These are phyloP conservation scores for Claviceps sp. DNA, from an alignment of 2,329 filamentous ascomycete species.

Conservation along the genomic window DNA sequence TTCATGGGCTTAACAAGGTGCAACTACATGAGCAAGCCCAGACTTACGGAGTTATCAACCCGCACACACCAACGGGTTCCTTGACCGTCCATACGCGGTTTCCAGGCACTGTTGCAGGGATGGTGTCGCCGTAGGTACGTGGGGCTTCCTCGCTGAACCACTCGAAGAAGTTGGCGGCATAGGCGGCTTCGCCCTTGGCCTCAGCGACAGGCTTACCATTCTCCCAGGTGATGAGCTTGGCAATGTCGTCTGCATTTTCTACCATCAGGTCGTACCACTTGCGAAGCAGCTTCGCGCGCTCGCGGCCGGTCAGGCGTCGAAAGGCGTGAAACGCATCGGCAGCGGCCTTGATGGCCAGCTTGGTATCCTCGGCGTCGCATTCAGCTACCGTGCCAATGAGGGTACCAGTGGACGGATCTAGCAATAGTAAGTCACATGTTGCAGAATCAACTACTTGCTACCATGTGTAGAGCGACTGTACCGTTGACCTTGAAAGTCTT, in stretches of 20 bases:
- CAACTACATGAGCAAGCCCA: too few species aligned
- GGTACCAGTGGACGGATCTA: conserved; percentile 69
- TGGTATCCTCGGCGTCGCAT: conserved; percentile 64
- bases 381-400: conserved; percentile 77
- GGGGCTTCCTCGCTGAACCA: conserved; percentile 76
- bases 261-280: conserved; percentile 73
- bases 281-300: conserved; percentile 60
- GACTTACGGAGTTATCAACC: conserved; percentile 57
- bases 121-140: conserved; percentile 59
- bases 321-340: conserved; percentile 60
- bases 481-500: conserved; percentile 82
- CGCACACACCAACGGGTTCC: conserved; percentile 74
- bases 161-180: conserved; percentile 63
- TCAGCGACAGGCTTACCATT: conserved; percentile 76
- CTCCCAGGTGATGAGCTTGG: conserved; percentile 76
- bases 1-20: neutral
- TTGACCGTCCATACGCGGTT: conserved; percentile 69
- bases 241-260: conserved; percentile 67
- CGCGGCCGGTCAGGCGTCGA: conserved; percentile 56
- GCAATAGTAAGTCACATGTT: neutral
- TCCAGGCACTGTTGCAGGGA: conserved; percentile 53
- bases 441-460: neutral
- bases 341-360: conserved; percentile 74
- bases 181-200: conserved; percentile 57
- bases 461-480: conserved; percentile 19